Evolutionary conservation across 306 rosid species (phyloP).

Genomic region (Rosa persica): DNA sequence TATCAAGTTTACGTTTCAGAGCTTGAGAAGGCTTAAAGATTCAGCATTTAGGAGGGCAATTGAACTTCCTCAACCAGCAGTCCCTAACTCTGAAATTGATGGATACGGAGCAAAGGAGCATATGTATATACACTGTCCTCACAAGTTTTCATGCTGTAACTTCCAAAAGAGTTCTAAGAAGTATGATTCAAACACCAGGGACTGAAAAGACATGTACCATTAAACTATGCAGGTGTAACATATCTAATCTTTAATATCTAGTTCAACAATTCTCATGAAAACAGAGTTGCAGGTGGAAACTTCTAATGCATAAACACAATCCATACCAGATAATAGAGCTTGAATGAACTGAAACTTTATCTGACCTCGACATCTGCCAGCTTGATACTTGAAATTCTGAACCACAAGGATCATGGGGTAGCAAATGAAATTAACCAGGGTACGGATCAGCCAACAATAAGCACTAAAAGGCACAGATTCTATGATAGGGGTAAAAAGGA

Average conservation of each 20-base stretch:
- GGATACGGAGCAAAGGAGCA: not conserved
- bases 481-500: not conserved
- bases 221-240: not conserved
- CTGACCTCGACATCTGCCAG: slow-evolving; percentile 39
- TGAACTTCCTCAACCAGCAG: not conserved
- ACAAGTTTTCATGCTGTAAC: not conserved
- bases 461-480: not conserved
- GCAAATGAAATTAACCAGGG: not conserved
- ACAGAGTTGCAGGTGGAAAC: not conserved
- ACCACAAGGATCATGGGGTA: slow-evolving; percentile 5
- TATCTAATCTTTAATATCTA: no score
- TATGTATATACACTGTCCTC: not conserved
- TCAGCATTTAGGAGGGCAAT: not conserved
- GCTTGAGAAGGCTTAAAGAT: not conserved
- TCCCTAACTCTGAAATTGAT: not conserved
- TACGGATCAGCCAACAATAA: not conserved
- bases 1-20: not conserved
- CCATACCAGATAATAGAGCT: slow-evolving; percentile 38
- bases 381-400: slow-evolving; percentile 53
- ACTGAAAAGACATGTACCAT: not conserved
- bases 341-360: slow-evolving; percentile 33
- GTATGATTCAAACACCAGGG: not conserved
- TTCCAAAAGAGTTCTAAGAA: not conserved
- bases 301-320: not conserved
- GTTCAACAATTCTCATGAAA: not conserved